These are phyloP conservation scores for Pseudoperonospora humuli DNA, from an alignment of 352 stramenopile species.

Conservation along the genomic window DNA sequence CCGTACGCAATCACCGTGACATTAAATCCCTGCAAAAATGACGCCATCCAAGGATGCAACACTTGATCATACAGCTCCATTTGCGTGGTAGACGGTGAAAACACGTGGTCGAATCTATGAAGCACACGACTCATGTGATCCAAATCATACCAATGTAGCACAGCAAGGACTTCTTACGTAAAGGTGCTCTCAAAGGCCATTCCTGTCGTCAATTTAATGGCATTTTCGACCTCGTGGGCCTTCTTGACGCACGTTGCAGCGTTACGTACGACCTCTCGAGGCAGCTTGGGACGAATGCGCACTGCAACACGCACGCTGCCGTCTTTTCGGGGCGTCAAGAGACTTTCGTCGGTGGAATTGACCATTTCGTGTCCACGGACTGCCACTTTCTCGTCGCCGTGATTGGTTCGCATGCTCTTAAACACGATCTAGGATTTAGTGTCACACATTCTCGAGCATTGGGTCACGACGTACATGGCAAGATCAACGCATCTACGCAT, in stretches of 20 bases:
- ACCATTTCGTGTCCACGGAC: no score
- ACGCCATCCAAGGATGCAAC: slow-evolving; percentile 68
- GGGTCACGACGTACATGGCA: no score
- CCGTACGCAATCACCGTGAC: slow-evolving; percentile 84
- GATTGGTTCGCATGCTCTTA: no score
- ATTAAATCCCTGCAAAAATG: slow-evolving; percentile 86
- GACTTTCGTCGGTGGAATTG: no score
- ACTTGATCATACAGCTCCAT: slow-evolving; percentile 65
- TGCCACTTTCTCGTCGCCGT: no score
- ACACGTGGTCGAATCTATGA: slow-evolving; percentile 80
- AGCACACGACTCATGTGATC: background rate
- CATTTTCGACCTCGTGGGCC: slow-evolving; percentile 20
- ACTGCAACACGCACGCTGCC: slow-evolving; percentile 70
- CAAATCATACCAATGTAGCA: background rate
- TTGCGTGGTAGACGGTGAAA: slow-evolving; percentile 46
- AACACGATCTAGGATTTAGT: no score
- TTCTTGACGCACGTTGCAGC: slow-evolving; percentile 39
- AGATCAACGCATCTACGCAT: no score
- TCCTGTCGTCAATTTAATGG: slow-evolving; percentile 28
- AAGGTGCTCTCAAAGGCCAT: slow-evolving; percentile 35
- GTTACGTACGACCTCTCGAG: slow-evolving; percentile 59
- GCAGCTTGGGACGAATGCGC: slow-evolving; percentile 68
- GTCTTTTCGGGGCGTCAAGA: slow-evolving; percentile 32
- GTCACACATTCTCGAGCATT: no score
- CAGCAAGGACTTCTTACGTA: slow-evolving; percentile 29